Evolutionary conservation across 176 grass and related monocot species (phyloP).

Genomic region (Triticum urartu): DNA sequence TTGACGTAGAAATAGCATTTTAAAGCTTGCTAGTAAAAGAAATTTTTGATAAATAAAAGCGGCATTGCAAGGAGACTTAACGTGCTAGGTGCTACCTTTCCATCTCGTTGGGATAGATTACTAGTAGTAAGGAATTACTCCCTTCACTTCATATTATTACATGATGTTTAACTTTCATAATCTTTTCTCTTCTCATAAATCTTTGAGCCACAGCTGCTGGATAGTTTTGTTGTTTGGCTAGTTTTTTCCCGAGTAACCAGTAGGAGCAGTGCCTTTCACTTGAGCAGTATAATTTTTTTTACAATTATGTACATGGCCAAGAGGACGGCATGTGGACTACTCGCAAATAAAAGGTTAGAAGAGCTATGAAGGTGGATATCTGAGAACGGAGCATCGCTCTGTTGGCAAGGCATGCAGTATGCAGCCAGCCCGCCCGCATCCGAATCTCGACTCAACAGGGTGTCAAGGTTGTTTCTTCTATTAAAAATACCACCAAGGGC

Average conservation of each 20-base stretch:
- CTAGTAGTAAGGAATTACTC: constrained; percentile 6
- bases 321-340: neutral
- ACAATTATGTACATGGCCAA: neutral
- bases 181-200: neutral
- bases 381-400: neutral
- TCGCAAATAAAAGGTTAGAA: neutral
- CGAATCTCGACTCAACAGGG: neutral
- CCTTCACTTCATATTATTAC: neutral
- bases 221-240: neutral
- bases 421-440: neutral
- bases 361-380: neutral
- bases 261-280: neutral
- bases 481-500: too few species aligned
- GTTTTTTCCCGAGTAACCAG: too few species aligned
- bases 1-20: neutral
- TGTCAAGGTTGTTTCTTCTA: too few species aligned
- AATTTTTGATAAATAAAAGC: neutral
- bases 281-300: neutral
- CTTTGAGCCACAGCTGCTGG: neutral
- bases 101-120: neutral
- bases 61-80: constrained; percentile 15
- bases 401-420: neutral
- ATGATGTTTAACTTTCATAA: neutral
- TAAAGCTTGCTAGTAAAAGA: neutral
- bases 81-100: neutral